A percentile compares a stretch with the other conserved stretches of the same genome.
Conservation (phyloP, 225 moss, liverwort and hornwort genomes). For the Straminergon stramineum region DNA sequence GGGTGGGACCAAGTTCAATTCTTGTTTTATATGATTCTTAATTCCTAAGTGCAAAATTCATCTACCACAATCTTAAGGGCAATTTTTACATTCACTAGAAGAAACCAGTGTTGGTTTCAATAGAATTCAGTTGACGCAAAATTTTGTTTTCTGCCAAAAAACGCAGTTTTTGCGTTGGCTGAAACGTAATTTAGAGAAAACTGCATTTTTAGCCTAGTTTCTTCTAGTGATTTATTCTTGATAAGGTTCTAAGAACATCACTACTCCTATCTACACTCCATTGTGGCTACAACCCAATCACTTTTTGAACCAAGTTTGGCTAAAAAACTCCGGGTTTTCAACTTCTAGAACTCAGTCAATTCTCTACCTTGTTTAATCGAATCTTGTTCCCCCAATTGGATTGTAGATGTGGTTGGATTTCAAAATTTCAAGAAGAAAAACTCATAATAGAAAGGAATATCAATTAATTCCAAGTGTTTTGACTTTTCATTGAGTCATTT, state of each 20-base stretch:
- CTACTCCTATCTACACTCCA: fast-evolving
- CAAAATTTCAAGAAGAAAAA: neutral
- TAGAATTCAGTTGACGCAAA: too few relatives aligned
- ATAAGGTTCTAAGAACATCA: neutral
- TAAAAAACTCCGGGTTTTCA: fast-evolving
- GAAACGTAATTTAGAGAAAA: too few relatives aligned
- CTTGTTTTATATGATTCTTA: neutral
- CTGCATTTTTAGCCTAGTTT: too few relatives aligned
- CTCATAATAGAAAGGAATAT: neutral
- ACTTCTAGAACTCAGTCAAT: fast-evolving
- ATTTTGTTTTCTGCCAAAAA: too few relatives aligned
- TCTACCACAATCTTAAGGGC: neutral
- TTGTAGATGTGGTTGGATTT: fast-evolving
- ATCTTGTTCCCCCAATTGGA: too few relatives aligned
- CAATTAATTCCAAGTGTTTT: neutral
- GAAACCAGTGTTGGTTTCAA: too few relatives aligned
- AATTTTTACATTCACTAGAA: neutral
- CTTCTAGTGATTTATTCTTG: too few relatives aligned
- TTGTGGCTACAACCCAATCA: fast-evolving
- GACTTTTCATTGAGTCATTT: neutral
- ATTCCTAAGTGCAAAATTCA: neutral
- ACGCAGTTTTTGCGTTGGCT: too few relatives aligned
- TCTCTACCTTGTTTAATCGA: neutral
- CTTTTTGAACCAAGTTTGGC: fast-evolving
- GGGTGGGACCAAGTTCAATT: fast-evolving